Conservation (phyloP, 2,329 filamentous ascomycete species). For the Aspergillus sp. region DNA sequence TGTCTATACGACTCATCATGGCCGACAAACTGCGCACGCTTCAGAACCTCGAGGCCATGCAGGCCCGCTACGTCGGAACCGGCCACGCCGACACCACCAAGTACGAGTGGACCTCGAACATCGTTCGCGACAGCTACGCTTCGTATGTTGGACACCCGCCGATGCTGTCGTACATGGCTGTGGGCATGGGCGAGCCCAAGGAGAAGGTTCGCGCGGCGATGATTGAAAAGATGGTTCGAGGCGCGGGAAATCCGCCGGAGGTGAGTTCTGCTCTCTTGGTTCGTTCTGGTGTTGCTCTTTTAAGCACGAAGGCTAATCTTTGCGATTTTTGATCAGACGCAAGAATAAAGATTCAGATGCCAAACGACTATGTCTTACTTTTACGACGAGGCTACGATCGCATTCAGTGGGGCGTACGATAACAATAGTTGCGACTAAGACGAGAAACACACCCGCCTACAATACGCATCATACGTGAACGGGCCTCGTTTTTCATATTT, state of each 20-base stretch:
- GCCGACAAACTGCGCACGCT: constrained; percentile 97
- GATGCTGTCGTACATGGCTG: constrained; percentile 81
- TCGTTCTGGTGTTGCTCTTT: neutral
- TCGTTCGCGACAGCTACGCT: constrained; percentile 87
- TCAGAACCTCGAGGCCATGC: constrained; percentile 95
- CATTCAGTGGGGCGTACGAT: neutral
- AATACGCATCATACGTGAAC: neutral
- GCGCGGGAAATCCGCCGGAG: constrained; percentile 65
- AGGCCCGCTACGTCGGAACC: constrained; percentile 93
- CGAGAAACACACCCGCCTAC: no score
- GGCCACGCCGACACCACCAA: constrained; percentile 95
- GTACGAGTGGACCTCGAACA: constrained; percentile 96
- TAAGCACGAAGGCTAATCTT: neutral
- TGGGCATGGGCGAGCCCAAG: constrained; percentile 81
- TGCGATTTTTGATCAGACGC: neutral
- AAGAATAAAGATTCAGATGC: neutral
- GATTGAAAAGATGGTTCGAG: constrained; percentile 71
- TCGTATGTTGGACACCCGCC: constrained; percentile 88
- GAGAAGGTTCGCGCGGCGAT: constrained; percentile 77
- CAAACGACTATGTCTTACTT: neutral
- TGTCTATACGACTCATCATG: constrained; percentile 42
- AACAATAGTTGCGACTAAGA: neutral
- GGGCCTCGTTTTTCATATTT: no score
- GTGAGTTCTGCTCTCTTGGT: constrained; percentile 33
- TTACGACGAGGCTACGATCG: neutral